Evolutionary conservation across 768 basidiomycete species (phyloP).

Genomic region (Tulasnella sp.): DNA sequence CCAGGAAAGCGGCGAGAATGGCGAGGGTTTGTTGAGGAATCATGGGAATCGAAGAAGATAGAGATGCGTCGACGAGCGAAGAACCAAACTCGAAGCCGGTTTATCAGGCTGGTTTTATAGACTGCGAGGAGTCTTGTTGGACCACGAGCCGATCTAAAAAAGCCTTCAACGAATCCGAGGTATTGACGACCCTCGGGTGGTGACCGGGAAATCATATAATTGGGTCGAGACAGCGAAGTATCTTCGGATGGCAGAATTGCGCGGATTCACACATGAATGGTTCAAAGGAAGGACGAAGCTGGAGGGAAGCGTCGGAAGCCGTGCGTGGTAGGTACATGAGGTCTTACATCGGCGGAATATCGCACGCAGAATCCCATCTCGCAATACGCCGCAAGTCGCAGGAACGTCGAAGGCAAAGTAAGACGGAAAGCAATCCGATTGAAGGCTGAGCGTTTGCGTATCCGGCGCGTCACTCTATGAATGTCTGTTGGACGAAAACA

Average conservation of each 20-base stretch:
- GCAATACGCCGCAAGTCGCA: not conserved
- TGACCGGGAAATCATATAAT: not conserved
- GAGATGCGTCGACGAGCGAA: not conserved
- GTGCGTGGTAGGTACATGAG: not conserved
- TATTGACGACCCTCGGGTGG: not conserved
- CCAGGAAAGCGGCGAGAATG: not conserved
- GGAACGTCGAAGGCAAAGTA: not conserved
- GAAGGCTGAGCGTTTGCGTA: no score
- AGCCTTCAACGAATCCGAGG: not conserved
- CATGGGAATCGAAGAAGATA: not conserved
- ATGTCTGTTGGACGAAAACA: not conserved
- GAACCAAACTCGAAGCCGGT: not conserved
- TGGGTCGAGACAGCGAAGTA: not conserved
- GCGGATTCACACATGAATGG: not conserved
- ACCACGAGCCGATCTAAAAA: not conserved
- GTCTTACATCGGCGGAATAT: not conserved
- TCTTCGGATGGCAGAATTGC: not conserved
- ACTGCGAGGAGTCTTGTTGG: not conserved
- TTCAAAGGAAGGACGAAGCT: not conserved
- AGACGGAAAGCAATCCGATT: no score
- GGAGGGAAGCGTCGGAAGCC: not conserved
- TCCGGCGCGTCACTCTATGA: not conserved
- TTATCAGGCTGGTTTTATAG: not conserved
- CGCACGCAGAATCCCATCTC: not conserved
- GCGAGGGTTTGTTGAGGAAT: not conserved